phyloP scores from a whole-genome alignment of 306 rosid genomes.

The Cicer judaicum region DNA sequence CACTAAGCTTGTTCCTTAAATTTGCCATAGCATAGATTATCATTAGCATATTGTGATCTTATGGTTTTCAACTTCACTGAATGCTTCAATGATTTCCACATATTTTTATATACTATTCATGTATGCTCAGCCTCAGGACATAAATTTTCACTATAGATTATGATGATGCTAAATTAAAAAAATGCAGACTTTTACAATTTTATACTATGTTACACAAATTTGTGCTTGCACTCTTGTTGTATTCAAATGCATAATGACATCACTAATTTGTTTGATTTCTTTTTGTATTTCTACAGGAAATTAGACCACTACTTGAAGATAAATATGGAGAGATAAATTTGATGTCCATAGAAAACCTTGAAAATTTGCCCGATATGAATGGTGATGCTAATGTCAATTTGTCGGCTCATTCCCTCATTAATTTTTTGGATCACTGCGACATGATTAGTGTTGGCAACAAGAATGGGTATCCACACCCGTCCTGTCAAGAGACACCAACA shows the following conservation, averaged over 20 bases:
- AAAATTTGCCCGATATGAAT: conserved; percentile 27
- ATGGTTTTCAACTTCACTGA: neutral
- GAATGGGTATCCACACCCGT: neutral
- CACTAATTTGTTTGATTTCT: conserved; percentile 27
- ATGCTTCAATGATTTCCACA: conserved; percentile 6
- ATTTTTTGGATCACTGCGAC: no score
- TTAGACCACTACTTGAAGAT: conserved; percentile 45
- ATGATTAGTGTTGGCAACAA: neutral
- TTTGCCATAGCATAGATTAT: neutral
- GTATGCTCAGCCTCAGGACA: neutral
- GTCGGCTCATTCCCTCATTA: conserved; percentile 21
- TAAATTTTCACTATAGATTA: neutral
- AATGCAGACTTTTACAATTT: no score
- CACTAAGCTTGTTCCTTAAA: no score
- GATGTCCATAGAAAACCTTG: conserved; percentile 29
- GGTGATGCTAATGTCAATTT: conserved; percentile 43
- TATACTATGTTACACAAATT: no score
- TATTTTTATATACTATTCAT: conserved; percentile 8
- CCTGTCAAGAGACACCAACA: neutral
- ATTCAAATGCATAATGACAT: neutral
- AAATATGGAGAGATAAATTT: conserved; percentile 33
- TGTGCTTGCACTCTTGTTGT: no score
- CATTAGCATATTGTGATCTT: neutral
- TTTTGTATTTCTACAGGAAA: conserved; percentile 53
- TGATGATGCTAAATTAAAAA: neutral